A percentile compares a stretch with the other conserved stretches of the same genome.
These are phyloP conservation scores for Piper longum DNA, from an alignment of 164 flowering plant genomes.

Conservation along the genomic window DNA sequence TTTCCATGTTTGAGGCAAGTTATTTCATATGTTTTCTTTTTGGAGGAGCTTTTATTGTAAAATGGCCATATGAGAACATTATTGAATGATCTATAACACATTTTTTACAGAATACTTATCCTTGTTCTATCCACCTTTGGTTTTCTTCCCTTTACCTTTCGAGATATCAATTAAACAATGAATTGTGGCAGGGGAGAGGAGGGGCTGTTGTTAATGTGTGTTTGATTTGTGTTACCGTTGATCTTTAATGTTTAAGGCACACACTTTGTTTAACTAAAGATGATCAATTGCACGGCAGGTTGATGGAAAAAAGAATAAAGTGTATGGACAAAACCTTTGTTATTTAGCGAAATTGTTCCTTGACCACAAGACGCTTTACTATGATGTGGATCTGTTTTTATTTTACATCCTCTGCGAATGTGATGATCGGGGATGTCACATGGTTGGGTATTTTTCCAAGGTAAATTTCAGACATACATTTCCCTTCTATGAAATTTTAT, in stretches of 20 bases:
- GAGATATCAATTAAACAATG: too few relatives aligned
- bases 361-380: constrained; percentile 98
- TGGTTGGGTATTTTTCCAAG: constrained; percentile 99
- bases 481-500: too few relatives aligned
- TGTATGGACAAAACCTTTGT: constrained; percentile 93
- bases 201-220: not conserved
- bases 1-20: constrained; percentile 96
- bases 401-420: constrained; percentile 93
- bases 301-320: constrained; percentile 99
- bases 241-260: too few relatives aligned
- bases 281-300: constrained; percentile 39
- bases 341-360: constrained; percentile 92
- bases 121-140: too few relatives aligned
- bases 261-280: not conserved
- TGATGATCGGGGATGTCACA: constrained; percentile 99
- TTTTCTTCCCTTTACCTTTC: too few relatives aligned
- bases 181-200: too few relatives aligned
- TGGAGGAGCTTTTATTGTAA: not conserved
- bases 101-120: too few relatives aligned
- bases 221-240: not conserved
- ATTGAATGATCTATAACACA: too few relatives aligned
- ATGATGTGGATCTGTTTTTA: constrained; percentile 91
- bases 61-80: not conserved
- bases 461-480: constrained; percentile 18
- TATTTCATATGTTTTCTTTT: not conserved